Conservation (phyloP, 495 filamentous ascomycete genomes). For the Hamigera avellanea region DNA sequence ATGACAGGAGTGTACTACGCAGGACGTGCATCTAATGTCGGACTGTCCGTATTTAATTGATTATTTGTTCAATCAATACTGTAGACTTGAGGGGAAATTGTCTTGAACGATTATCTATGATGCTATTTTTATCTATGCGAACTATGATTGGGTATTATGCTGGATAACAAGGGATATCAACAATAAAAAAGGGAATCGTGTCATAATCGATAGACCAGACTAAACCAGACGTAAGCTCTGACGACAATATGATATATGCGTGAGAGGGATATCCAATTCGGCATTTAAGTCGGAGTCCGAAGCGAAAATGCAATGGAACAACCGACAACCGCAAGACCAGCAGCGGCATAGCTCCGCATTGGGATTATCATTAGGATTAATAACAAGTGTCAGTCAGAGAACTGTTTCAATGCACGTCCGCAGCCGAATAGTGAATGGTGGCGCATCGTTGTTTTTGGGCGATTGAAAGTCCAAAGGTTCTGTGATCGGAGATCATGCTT, state of each 20-base stretch:
- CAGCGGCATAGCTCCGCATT: conserved; percentile 7
- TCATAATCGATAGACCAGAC: conserved; percentile 1
- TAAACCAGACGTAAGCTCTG: not conserved
- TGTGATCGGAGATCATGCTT: not conserved
- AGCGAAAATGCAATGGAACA: not conserved
- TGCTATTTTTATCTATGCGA: conserved; percentile 1
- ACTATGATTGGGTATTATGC: conserved; percentile 19
- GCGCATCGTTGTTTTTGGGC: no score
- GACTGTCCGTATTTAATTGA: no score
- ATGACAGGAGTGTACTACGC: no score
- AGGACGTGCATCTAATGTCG: no score
- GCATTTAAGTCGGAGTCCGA: conserved; percentile 3
- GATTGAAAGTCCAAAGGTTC: not conserved
- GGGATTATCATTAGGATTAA: no score
- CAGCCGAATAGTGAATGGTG: no score
- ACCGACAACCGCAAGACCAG: conserved; percentile 16
- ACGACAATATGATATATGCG: not conserved
- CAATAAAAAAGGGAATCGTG: conserved; percentile 1
- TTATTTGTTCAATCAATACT: no score
- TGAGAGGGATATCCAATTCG: no score
- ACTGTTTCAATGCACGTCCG: no score
- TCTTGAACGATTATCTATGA: no score
- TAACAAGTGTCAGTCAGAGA: no score
- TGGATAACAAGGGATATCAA: conserved; percentile 5
- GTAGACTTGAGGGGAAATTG: not conserved